Evolutionary conservation across 2,329 filamentous ascomycete species (phyloP).

Genomic region (Fusarium succisae): DNA sequence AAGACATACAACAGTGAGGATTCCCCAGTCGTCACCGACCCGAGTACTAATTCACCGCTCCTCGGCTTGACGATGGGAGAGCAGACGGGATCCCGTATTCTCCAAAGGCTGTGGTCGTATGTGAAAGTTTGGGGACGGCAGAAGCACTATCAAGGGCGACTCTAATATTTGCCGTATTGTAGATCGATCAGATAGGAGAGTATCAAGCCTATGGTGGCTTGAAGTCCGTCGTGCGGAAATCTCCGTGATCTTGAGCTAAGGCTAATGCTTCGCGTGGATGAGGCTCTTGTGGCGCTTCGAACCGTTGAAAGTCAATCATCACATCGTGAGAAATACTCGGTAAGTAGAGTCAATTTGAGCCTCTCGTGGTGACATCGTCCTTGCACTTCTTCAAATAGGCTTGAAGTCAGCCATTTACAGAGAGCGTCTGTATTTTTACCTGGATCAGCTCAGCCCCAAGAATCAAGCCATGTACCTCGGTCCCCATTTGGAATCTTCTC

Average conservation of each 20-base stretch:
- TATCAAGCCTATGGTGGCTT: not conserved
- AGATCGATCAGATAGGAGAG: not conserved
- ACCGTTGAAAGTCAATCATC: not conserved
- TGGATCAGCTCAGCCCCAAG: not conserved
- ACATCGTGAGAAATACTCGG: not conserved
- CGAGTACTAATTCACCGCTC: conserved; percentile 17
- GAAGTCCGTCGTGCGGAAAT: not conserved
- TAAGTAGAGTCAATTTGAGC: not conserved
- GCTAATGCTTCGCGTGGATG: not conserved
- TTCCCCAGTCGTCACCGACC: conserved; percentile 21
- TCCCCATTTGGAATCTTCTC: not conserved
- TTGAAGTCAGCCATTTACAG: not conserved
- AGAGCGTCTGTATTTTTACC: too few relatives aligned
- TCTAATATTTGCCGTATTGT: rapidly evolving
- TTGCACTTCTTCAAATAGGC: too few relatives aligned
- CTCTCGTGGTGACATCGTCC: rapidly evolving
- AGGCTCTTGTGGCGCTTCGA: conserved; percentile 11
- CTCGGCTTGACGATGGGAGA: conserved; percentile 17
- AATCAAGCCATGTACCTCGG: too few relatives aligned
- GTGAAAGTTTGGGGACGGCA: not conserved
- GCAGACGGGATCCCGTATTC: conserved; percentile 27
- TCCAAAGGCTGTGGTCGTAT: conserved; percentile 25
- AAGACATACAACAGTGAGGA: conserved; percentile 22
- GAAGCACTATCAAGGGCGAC: not conserved
- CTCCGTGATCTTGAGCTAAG: not conserved